These are phyloP conservation scores for Yamadazyma tumulicola DNA, from an alignment of 805 yeast genomes.

Conservation along the genomic window DNA sequence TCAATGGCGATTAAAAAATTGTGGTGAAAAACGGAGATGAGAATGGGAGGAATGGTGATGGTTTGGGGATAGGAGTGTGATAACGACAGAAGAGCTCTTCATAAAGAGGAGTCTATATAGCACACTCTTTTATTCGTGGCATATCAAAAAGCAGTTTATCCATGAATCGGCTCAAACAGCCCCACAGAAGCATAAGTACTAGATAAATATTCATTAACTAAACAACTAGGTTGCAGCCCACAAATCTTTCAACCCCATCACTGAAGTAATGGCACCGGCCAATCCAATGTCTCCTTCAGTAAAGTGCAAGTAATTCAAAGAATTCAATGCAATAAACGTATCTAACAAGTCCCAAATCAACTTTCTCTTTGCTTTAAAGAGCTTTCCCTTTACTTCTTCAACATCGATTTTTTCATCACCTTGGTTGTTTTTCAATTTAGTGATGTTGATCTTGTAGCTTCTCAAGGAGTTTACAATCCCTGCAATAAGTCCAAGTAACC, in stretches of 20 bases:
- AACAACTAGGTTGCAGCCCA: conserved; percentile 49
- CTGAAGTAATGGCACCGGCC: conserved; percentile 80
- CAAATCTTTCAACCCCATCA: conserved; percentile 69
- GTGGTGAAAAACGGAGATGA: too few relatives aligned
- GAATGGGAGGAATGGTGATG: too few relatives aligned
- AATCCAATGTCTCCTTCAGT: conserved; percentile 80
- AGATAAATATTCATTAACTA: not conserved
- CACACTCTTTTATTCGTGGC: too few relatives aligned
- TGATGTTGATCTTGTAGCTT: conserved; percentile 45
- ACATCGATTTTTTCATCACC: conserved; percentile 27
- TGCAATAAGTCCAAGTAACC: conserved; percentile 70
- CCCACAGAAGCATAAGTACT: conserved; percentile 1
- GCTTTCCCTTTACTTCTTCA: conserved; percentile 41
- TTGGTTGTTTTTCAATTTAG: conserved; percentile 26
- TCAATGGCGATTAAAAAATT: not conserved
- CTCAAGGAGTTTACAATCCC: conserved; percentile 59
- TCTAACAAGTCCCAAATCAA: conserved; percentile 77
- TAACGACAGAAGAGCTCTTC: too few relatives aligned
- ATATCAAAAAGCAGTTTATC: too few relatives aligned
- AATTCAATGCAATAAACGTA: conserved; percentile 68
- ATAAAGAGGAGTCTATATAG: too few relatives aligned
- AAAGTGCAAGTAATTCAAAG: conserved; percentile 54
- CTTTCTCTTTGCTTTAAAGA: conserved; percentile 53
- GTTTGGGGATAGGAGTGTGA: too few relatives aligned
- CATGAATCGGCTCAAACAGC: too few relatives aligned